Base-by-base conservation (phyloP, 169 alveolate genomes). In the Eimeria maxima region DNA sequence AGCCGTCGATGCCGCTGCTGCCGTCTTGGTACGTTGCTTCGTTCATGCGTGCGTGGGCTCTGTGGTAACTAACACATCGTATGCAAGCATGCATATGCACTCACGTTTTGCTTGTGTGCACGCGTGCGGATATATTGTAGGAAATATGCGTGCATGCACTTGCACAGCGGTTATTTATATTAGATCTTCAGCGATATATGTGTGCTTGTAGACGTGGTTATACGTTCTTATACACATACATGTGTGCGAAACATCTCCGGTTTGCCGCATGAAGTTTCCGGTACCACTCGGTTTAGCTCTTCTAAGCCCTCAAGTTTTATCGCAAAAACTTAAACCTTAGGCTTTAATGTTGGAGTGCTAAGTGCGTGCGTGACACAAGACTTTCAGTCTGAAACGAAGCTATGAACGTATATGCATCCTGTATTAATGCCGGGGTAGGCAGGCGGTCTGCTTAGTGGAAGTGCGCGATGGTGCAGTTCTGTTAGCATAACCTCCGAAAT, bases 21-120 rank as follows among this genome's bases (percentile, higher is more conserved):
- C 95, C 14, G 95, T 91, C 27, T 38, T 91, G 53, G 95, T 91
- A 91, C 45, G 38, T 80, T n/a, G 71, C 47, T 45, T 69, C 27
- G 47, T 27, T 8, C 47, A 71, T 74, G 33, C 57, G 2, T 20
- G 50, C 33, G 10, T 74, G 47, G 22, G 16, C 55, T 74, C 84
- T 74, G 13, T 42, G 6, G 76, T n/a, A 18, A 7, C 44, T n/a
- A n/a, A 44, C 76, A 67, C 44, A 2, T 2, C 76, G 5, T 33
- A 44, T 7, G 44, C 42, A 5, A 38, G n/a, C 11, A 7, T 4
- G 20, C 44, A 27, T 67, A 14, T 14, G 24, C 10, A 7, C 18
- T 1, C 44, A 67, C 10, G 76, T 27, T n/a, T 60, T 60, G 63
- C 38, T 33, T 33, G 38, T 20, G 22, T 2, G 20, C 73, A 22